Evolutionary conservation across 495 filamentous ascomycete species (phyloP), one percentile per base, ranked within the genome.

Genomic region (Penicillium egyptiacum): DNA sequence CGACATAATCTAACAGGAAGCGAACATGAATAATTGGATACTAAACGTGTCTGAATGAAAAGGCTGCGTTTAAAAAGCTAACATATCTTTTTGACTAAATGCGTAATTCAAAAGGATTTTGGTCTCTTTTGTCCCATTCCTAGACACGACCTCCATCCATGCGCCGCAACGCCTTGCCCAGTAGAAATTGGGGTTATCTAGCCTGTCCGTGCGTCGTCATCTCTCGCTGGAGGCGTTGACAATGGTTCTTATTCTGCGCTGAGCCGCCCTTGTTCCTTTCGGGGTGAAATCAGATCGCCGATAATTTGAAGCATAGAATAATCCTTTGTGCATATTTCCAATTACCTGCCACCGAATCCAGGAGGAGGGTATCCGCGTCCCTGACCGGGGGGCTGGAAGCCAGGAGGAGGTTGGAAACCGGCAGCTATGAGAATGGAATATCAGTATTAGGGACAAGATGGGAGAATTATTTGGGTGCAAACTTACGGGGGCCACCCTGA

Each of bases 341-440:
- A 73, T 83, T 80, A 90, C 75, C 89, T 78, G 60, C 90, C 84
- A 49, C 83, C 85, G 59, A 92, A 94, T 22, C 90, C 90, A n/a
- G 87, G 82, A 37, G 85, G 81, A 55, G 86, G 87, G 70, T 85
- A 88, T 46, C 89, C 89, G 57, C 87, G 81, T 50, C 86, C 86
- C 63, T 81, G 81, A 3, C 80, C 78, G 14, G 78, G 80, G 57
- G 81, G 78, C 70, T 86, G 83, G 71, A 89, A 89, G 22, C 85
- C 86, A 40, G 86, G 84, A 35, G 88, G 87, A 49, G 90, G 86
- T 60, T 86, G 85, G 75, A 88, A 89, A 63, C 77, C 76, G 55
- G 78, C 77, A 54, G 79, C 81, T 81, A 54, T 44, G 56, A 48
- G 42, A 57, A 49, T 61, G 7, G 39, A 7, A 59, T 26, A 56